Conservation (phyloP, 2,329 filamentous ascomycete species). For the Ophiostoma montium region DNA sequence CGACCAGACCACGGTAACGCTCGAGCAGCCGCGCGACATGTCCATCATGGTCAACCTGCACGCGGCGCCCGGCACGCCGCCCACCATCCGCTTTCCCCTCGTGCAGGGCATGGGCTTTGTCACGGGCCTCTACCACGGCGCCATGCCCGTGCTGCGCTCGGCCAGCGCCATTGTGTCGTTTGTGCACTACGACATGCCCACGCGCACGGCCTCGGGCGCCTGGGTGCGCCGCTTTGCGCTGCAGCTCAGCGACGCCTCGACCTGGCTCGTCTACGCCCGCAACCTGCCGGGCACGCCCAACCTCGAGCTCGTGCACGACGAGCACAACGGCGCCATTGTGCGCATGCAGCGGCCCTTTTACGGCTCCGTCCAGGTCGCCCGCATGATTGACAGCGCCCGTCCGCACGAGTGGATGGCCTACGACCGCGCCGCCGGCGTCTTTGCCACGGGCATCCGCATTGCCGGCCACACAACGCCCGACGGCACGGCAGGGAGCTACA, state of each 20-base stretch:
- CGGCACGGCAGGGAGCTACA: slow-evolving; percentile 54
- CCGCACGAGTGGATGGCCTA: slow-evolving; percentile 39
- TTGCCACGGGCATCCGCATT: slow-evolving; percentile 49
- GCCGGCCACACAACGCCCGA: slow-evolving; percentile 38
- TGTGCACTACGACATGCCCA: not conserved
- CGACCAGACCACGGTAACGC: slow-evolving; percentile 39
- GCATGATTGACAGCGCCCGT: slow-evolving; percentile 43
- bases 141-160: slow-evolving; percentile 59
- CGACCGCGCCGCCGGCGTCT: slow-evolving; percentile 66
- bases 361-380: slow-evolving; percentile 79
- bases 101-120: slow-evolving; percentile 84
- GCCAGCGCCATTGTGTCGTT: slow-evolving; percentile 23
- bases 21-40: slow-evolving; percentile 40
- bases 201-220: slow-evolving; percentile 24
- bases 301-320: slow-evolving; percentile 48
- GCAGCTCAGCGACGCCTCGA: slow-evolving; percentile 54
- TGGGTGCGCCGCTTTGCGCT: slow-evolving; percentile 66
- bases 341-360: slow-evolving; percentile 50
- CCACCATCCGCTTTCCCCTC: slow-evolving; percentile 61
- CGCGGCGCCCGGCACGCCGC: slow-evolving; percentile 26
- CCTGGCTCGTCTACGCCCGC: slow-evolving; percentile 71
- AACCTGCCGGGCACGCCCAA: slow-evolving; percentile 38
- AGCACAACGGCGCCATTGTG: slow-evolving; percentile 47
- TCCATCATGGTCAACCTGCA: slow-evolving; percentile 55
- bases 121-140: slow-evolving; percentile 59